Percentiles rank a stretch among this genome's conserved stretches.
Conservation (phyloP, 495 filamentous ascomycete species). For the Penicillium coffeae region DNA sequence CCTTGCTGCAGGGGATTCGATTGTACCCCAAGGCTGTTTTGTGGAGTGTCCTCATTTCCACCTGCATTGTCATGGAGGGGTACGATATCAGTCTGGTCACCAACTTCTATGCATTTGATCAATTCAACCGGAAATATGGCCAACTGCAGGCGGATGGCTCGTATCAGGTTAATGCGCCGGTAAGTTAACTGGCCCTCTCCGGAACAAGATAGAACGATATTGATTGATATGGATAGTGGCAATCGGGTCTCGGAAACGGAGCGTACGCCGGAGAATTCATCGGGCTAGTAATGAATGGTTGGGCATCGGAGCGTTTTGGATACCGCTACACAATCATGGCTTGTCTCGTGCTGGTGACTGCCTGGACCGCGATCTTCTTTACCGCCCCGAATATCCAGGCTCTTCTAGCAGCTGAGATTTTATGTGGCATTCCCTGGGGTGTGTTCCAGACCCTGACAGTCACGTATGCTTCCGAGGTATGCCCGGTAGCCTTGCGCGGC, state of each 20-base stretch:
- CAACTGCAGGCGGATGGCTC: conserved; percentile 48
- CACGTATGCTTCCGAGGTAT: conserved; percentile 79
- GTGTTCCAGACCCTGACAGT: conserved; percentile 77
- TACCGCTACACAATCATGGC: conserved; percentile 69
- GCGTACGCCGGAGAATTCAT: conserved; percentile 66
- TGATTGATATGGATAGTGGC: conserved; percentile 49
- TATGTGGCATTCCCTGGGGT: conserved; percentile 78
- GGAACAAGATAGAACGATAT: neutral
- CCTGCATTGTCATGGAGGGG: conserved; percentile 55
- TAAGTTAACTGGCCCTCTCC: conserved; percentile 17
- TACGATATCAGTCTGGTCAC: conserved; percentile 54
- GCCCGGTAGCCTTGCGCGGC: conserved; percentile 65
- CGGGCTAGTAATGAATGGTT: conserved; percentile 73
- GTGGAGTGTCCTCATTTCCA: conserved; percentile 53
- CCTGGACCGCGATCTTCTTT: conserved; percentile 73
- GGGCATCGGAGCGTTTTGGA: conserved; percentile 69
- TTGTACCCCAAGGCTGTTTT: conserved; percentile 55
- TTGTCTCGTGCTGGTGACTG: conserved; percentile 61
- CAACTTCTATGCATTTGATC: conserved; percentile 46
- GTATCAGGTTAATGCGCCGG: conserved; percentile 62
- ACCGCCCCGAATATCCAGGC: conserved; percentile 65
- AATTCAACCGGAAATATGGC: conserved; percentile 70
- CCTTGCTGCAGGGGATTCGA: conserved; percentile 40
- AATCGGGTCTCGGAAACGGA: conserved; percentile 71
- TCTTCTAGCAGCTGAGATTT: conserved; percentile 68